Base-by-base conservation (phyloP, 2,329 filamentous ascomycete genomes). In the Botrytis fragariae region DNA sequence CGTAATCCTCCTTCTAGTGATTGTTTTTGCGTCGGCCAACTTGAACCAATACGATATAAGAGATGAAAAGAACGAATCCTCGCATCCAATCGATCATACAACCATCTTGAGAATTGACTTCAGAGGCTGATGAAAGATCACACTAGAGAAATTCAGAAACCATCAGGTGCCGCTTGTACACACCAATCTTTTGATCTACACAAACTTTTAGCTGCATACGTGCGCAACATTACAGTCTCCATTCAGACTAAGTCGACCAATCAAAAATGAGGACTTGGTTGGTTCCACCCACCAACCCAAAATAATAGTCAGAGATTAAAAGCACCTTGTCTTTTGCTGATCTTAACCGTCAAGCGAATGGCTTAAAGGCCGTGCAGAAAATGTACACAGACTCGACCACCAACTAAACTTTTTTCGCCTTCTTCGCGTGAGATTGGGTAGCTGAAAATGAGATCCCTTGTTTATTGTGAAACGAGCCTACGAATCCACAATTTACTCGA, bases 391-490 rank as follows among this genome's bases (percentile, higher is more conserved):
- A 57, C 65, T 37, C 45, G 51, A 54, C 64, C 63, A 67, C 72
- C 39, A 45, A 71, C 42, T 51, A 35, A 61, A 48, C 45, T 42
- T 73, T 71, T 71, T 64, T 51, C 32, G 51, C 63, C 37, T 68
- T 68, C 45, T 44, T 72, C 39, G 76, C 76, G 73, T 78, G 75
- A 75, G 78, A 80, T 79, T 79, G 76, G 77, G 74, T 75, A 77
- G 76, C 77, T 63, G 64, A 76, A 71, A 65, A 51, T 64, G 68
- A 77, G 71, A 75, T 68, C 77, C 77, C 75, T 64, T 71, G 73
- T 73, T 70, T 29, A 74, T 69, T 76, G 77, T 79, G 78, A 80
- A 79, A 79, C 78, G 72, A 70, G 76, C 72, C 75, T 73, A 71
- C 74, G 69, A 62, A 70, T 71, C 22, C 72, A 60, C 65, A 57